Conservation (phyloP, 2,329 filamentous ascomycete genomes). For the Trichophyton benhamiae region DNA sequence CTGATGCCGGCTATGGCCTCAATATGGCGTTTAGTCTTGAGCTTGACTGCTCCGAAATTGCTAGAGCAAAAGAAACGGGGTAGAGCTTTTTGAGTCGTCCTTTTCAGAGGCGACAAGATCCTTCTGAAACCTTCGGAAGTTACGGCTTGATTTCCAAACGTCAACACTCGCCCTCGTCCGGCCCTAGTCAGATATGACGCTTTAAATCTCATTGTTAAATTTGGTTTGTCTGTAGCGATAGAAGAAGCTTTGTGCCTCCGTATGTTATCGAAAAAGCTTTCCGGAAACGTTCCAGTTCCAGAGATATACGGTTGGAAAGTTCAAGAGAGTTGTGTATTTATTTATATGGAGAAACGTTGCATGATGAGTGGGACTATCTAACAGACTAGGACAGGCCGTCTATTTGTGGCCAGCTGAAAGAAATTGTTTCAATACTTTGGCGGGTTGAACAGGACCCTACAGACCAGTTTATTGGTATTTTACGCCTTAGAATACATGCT, state of each 20-base stretch:
- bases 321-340: constrained; percentile 17
- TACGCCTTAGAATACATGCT: too few relatives aligned
- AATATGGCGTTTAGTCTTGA: background rate
- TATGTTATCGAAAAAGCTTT: constrained; percentile 15
- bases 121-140: constrained; percentile 18
- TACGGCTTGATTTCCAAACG: constrained; percentile 13
- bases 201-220: constrained; percentile 18
- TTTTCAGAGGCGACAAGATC: constrained; percentile 16
- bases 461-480: constrained; percentile 18
- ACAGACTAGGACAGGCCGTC: constrained; percentile 9
- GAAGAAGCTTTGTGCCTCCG: constrained; percentile 19
- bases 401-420: constrained; percentile 14
- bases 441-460: constrained; percentile 14
- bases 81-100: constrained; percentile 19
- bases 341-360: constrained; percentile 24
- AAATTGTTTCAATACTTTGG: constrained; percentile 14
- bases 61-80: constrained; percentile 7
- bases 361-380: constrained; percentile 17
- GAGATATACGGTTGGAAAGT: constrained; percentile 28
- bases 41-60: background rate
- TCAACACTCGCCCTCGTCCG: constrained; percentile 8
- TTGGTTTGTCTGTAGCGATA: constrained; percentile 14
- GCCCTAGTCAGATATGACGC: constrained; percentile 14
- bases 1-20: background rate
- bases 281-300: constrained; percentile 22